Percentiles rank a stretch among this genome's conserved stretches.
phyloP scores from a whole-genome alignment of 2,329 filamentous ascomycete genomes.

The Xylariaceae sp. region DNA sequence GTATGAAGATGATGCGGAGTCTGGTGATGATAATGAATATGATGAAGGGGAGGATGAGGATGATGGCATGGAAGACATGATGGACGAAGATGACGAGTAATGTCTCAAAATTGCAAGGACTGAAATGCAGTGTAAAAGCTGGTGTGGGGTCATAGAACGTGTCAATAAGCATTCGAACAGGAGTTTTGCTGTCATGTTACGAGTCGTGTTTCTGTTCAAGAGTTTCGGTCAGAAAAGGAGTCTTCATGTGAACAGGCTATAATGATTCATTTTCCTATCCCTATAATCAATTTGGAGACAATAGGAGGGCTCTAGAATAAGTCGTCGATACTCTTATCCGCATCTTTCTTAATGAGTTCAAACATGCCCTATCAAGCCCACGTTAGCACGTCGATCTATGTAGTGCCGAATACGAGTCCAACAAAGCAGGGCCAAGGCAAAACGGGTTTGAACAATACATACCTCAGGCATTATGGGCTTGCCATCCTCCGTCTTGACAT shows the following conservation, averaged over 20 bases:
- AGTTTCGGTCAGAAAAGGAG: background rate
- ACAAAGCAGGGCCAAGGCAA: background rate
- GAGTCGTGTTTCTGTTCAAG: background rate
- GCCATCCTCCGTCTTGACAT: slow-evolving; percentile 70
- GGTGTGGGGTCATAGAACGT: background rate
- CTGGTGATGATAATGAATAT: slow-evolving; percentile 11
- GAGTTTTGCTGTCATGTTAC: background rate
- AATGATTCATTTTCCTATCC: background rate
- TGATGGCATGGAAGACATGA: slow-evolving; percentile 19
- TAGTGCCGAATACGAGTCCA: too few species aligned
- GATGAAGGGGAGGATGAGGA: slow-evolving; percentile 14
- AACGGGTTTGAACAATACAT: slow-evolving; percentile 30
- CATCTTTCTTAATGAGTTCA: slow-evolving; percentile 86
- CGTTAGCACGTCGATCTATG: background rate
- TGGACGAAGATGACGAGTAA: slow-evolving; percentile 20
- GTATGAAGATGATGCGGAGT: slow-evolving; percentile 14
- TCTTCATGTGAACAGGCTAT: background rate
- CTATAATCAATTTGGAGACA: background rate
- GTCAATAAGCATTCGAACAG: background rate
- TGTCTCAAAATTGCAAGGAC: background rate
- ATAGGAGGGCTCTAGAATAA: slow-evolving; percentile 52
- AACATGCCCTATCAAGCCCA: slow-evolving; percentile 73
- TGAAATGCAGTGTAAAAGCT: background rate
- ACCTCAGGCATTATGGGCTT: slow-evolving; percentile 90
- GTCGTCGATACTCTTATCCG: slow-evolving; percentile 85